These are phyloP conservation scores for Schizosaccharomyces versatilis DNA, from an alignment of 1,139 yeast genomes.

Conservation along the genomic window DNA sequence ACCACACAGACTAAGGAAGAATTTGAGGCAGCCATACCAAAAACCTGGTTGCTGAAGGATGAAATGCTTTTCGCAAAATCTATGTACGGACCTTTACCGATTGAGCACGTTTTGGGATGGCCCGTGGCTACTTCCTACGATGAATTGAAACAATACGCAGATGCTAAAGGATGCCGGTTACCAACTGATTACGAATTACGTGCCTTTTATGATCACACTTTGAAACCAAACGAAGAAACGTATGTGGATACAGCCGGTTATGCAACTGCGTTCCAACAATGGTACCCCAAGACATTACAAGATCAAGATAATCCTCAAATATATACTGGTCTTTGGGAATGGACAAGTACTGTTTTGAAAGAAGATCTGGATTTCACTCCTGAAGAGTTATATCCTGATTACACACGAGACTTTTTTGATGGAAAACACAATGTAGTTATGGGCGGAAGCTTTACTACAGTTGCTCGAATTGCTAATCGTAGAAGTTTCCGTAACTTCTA, in stretches of 20 bases:
- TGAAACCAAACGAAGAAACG: slow-evolving; percentile 1
- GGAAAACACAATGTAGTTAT: slow-evolving; percentile 14
- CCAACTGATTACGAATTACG: slow-evolving; percentile 13
- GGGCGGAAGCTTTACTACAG: slow-evolving; percentile 15
- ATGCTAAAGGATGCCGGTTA: slow-evolving; percentile 12
- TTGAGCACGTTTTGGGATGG: slow-evolving; percentile 10
- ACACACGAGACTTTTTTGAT: slow-evolving; percentile 14
- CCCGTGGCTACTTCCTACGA: slow-evolving; percentile 14
- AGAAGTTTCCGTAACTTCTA: slow-evolving; percentile 14
- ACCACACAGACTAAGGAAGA: slow-evolving; percentile 2
- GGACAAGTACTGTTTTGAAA: slow-evolving; percentile 13
- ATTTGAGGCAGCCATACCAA: slow-evolving; percentile 7
- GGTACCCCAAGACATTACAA: slow-evolving; percentile 11
- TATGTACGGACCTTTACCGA: slow-evolving; percentile 11
- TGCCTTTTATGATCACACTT: slow-evolving; percentile 10
- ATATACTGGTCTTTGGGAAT: slow-evolving; percentile 13
- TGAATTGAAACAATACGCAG: slow-evolving; percentile 11
- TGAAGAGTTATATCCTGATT: slow-evolving; percentile 13
- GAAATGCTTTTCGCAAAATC: slow-evolving; percentile 11
- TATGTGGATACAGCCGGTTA: background rate
- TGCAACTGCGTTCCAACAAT: slow-evolving; percentile 11
- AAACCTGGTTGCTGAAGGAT: slow-evolving; percentile 10
- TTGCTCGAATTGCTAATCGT: slow-evolving; percentile 12
- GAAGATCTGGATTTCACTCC: slow-evolving; percentile 11
- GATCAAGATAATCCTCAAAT: background rate